Conservation (phyloP, 495 filamentous ascomycete genomes). For the Tuber borchii region DNA sequence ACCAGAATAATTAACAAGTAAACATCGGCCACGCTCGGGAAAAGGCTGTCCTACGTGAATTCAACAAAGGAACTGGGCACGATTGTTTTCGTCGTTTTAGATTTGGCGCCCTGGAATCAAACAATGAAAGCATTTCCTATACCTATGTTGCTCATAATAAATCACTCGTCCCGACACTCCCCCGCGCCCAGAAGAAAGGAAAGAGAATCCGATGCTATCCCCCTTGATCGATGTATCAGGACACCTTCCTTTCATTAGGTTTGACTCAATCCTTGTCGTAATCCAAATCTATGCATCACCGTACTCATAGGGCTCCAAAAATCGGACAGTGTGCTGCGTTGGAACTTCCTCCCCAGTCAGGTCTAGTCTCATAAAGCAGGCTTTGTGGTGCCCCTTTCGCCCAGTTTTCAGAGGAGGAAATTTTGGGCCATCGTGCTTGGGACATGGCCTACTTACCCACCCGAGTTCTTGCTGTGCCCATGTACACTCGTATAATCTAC, state of each 20-base stretch:
- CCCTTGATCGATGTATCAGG: background rate
- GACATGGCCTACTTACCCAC: too few relatives aligned
- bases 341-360: too few relatives aligned
- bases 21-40: background rate
- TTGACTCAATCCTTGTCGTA: background rate
- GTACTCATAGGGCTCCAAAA: too few relatives aligned
- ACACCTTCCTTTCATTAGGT: background rate
- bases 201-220: background rate
- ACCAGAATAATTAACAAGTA: background rate
- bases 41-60: background rate
- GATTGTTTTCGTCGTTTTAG: background rate
- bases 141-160: background rate
- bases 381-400: too few relatives aligned
- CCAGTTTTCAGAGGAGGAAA: too few relatives aligned
- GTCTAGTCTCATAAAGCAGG: too few relatives aligned
- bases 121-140: background rate
- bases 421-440: too few relatives aligned
- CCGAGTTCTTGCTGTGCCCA: too few relatives aligned
- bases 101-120: background rate
- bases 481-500: too few relatives aligned
- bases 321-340: too few relatives aligned
- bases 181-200: background rate
- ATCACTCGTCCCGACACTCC: background rate
- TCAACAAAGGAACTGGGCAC: background rate
- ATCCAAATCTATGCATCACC: background rate